Evolutionary conservation across 441 rosid species (phyloP).

Genomic region (Pelargonium fulgidum): DNA sequence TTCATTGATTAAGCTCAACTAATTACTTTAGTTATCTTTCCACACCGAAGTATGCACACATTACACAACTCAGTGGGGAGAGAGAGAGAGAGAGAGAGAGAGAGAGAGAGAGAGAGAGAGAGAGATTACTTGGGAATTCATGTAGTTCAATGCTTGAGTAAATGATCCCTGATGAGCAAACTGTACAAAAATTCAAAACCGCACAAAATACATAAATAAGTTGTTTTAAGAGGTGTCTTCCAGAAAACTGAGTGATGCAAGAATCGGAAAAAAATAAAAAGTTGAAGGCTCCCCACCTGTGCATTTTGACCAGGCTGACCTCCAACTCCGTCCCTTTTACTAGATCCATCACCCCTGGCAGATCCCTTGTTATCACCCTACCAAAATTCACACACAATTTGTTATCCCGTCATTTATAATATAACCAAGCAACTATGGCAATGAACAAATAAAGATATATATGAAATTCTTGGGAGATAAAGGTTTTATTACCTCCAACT

Average conservation of each 20-base stretch:
- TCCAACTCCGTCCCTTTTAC: slow-evolving; percentile 31
- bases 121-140: slow-evolving; percentile 63
- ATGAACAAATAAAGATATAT: neutral
- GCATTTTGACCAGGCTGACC: slow-evolving; percentile 45
- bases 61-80: too few relatives aligned
- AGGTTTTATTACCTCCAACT: slow-evolving; percentile 54
- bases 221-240: neutral
- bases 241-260: neutral
- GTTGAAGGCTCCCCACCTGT: slow-evolving; percentile 45
- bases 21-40: neutral
- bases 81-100: too few relatives aligned
- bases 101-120: neutral
- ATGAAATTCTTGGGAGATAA: neutral
- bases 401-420: neutral
- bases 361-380: slow-evolving; percentile 83
- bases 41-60: neutral
- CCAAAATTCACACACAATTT: slow-evolving; percentile 12
- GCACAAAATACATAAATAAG: slow-evolving; percentile 13
- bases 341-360: slow-evolving; percentile 60
- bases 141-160: slow-evolving; percentile 49
- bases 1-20: neutral
- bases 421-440: neutral
- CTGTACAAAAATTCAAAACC: slow-evolving; percentile 31
- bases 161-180: slow-evolving; percentile 62
- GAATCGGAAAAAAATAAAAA: neutral